Percentiles rank a stretch among this genome's conserved stretches.
These are phyloP conservation scores for Fusarium annulatum DNA, from an alignment of 2,329 filamentous ascomycete species.

Conservation along the genomic window DNA sequence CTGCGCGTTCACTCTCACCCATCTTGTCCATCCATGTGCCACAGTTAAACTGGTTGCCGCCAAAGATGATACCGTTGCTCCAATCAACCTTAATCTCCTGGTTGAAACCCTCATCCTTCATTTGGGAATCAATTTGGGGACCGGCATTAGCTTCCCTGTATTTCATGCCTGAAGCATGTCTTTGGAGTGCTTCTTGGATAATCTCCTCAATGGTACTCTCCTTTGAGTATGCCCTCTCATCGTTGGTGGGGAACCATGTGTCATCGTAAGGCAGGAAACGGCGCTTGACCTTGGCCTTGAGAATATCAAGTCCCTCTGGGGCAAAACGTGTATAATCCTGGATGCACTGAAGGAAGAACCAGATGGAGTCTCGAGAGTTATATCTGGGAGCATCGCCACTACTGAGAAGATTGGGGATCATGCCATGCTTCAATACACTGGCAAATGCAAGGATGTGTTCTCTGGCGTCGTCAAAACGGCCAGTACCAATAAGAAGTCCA, in stretches of 20 bases:
- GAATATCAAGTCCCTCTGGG: conserved; percentile 77
- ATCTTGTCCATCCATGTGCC: conserved; percentile 99
- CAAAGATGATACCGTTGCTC: conserved; percentile 89
- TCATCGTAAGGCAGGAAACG: conserved; percentile 96
- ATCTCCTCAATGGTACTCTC: conserved; percentile 87
- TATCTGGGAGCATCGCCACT: conserved; percentile 89
- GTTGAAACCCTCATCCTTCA: conserved; percentile 92
- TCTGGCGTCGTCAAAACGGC: conserved; percentile 86
- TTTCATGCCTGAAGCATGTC: conserved; percentile 89
- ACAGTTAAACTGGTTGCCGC: conserved; percentile 93
- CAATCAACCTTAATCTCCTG: conserved; percentile 93
- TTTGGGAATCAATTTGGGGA: conserved; percentile 87
- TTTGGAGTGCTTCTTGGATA: conserved; percentile 91
- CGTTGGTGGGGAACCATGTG: conserved; percentile 87
- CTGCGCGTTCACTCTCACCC: conserved; percentile 94
- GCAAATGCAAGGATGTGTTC: conserved; percentile 96
- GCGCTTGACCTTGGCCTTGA: conserved; percentile 81
- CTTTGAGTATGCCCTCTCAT: conserved; percentile 85
- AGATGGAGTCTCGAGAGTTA: conserved; percentile 95
- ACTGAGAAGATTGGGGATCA: conserved; percentile 94
- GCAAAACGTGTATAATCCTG: conserved; percentile 90
- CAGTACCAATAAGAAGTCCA: conserved; percentile 90
- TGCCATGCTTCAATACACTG: conserved; percentile 96
- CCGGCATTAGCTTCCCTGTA: conserved; percentile 97
- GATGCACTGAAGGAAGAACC: conserved; percentile 97